phyloP scores from a whole-genome alignment of 352 stramenopile genomes.

The Phytophthora palmivora region DNA sequence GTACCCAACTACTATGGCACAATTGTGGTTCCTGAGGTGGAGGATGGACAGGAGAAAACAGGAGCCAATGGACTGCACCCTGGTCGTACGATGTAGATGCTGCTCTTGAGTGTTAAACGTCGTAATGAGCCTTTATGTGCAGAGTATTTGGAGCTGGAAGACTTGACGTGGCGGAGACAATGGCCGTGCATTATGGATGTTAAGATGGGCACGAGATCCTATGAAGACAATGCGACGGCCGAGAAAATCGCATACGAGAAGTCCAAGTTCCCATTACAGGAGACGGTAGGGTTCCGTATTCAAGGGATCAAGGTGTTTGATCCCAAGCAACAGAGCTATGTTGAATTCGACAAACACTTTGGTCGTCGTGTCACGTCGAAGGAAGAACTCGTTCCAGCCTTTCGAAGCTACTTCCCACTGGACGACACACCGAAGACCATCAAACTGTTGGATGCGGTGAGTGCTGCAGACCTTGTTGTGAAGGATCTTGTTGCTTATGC shows the following conservation, averaged over 20 bases:
- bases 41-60: constrained; percentile 8
- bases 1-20: constrained; percentile 75
- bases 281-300: constrained; percentile 93
- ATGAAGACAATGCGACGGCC: constrained; percentile 85
- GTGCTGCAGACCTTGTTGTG: constrained; percentile 12
- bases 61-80: constrained; percentile 36
- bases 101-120: neutral
- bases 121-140: constrained; percentile 5
- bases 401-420: constrained; percentile 84
- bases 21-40: constrained; percentile 37
- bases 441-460: constrained; percentile 55
- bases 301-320: constrained; percentile 94
- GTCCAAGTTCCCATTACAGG: constrained; percentile 94
- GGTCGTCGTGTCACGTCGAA: constrained; percentile 66
- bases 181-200: constrained; percentile 96
- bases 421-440: constrained; percentile 34
- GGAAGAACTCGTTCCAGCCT: constrained; percentile 66
- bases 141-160: constrained; percentile 91
- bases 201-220: constrained; percentile 96
- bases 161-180: constrained; percentile 85
- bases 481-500: constrained; percentile 3
- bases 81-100: constrained; percentile 35
- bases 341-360: constrained; percentile 90
- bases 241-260: constrained; percentile 93
- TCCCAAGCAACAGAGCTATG: constrained; percentile 54